Evolutionary conservation across 805 yeast genomes (phyloP).

Genomic region (Barnettozyma californica): DNA sequence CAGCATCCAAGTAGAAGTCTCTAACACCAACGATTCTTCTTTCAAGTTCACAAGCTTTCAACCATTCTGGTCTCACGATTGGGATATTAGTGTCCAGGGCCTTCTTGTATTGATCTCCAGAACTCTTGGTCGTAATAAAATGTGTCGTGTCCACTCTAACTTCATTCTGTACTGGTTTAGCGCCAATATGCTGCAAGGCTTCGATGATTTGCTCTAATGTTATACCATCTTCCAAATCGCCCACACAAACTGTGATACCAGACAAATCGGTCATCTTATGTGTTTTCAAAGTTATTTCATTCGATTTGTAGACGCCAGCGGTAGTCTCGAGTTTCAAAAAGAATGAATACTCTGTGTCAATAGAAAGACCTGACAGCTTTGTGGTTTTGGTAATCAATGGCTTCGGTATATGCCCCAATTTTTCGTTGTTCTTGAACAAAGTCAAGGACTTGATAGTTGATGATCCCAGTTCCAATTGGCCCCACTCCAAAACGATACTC

Average conservation of each 20-base stretch:
- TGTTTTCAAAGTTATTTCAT: conserved; percentile 64
- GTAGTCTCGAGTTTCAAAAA: conserved; percentile 80
- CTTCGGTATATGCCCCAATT: conserved; percentile 78
- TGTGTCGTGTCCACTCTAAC: conserved; percentile 93
- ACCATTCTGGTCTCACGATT: conserved; percentile 93
- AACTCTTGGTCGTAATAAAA: conserved; percentile 68
- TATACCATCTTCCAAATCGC: conserved; percentile 57
- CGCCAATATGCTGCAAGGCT: conserved; percentile 68
- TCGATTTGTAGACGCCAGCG: conserved; percentile 78
- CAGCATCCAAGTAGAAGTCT: conserved; percentile 67
- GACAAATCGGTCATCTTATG: conserved; percentile 94
- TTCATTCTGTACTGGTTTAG: conserved; percentile 65
- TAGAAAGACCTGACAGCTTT: conserved; percentile 85
- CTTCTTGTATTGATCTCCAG: conserved; percentile 68
- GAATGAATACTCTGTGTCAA: conserved; percentile 77
- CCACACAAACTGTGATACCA: conserved; percentile 88
- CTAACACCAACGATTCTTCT: conserved; percentile 90
- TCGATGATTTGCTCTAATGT: conserved; percentile 52
- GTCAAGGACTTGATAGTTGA: conserved; percentile 72
- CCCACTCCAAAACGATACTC: conserved; percentile 94
- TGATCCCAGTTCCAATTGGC: conserved; percentile 74
- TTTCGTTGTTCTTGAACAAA: conserved; percentile 62
- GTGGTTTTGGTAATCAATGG: conserved; percentile 76
- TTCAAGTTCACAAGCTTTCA: conserved; percentile 87
- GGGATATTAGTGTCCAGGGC: conserved; percentile 89